These are phyloP conservation scores for Rhexocercosporidium sp. DNA, from an alignment of 2,329 filamentous ascomycete genomes.

Conservation along the genomic window DNA sequence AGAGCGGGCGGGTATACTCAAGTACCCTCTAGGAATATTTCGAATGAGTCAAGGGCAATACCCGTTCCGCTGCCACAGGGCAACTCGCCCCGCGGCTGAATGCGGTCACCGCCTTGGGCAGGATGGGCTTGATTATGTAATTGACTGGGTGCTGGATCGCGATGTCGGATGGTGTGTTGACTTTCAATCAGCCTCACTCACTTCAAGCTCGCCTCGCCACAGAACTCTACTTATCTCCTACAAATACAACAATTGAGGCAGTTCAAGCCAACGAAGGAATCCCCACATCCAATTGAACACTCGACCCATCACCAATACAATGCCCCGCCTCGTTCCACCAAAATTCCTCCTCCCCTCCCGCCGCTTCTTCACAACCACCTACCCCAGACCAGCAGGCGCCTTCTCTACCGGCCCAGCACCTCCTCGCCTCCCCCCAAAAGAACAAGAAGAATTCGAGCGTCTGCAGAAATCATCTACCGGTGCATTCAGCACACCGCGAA, in stretches of 20 bases:
- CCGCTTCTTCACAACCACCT: slow-evolving; percentile 38
- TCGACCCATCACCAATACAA: slow-evolving; percentile 21
- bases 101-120: slow-evolving; percentile 30
- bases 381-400: slow-evolving; percentile 39
- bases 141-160: background rate
- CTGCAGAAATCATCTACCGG: slow-evolving; percentile 80
- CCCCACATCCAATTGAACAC: background rate
- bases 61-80: slow-evolving; percentile 7
- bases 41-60: slow-evolving; percentile 32
- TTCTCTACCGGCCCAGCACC: slow-evolving; percentile 69
- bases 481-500: slow-evolving; percentile 70
- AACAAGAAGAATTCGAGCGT: slow-evolving; percentile 89
- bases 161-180: no score
- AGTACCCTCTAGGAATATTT: no score
- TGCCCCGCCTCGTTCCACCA: slow-evolving; percentile 38
- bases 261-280: no score
- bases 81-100: slow-evolving; percentile 31
- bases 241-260: background rate
- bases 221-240: no score
- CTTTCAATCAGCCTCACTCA: no score
- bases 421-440: slow-evolving; percentile 83
- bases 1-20: background rate
- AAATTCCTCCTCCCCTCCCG: slow-evolving; percentile 37
- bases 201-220: no score
- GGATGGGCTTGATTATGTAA: slow-evolving; percentile 16